A percentile compares a stretch with the other conserved stretches of the same genome.
Evolutionary conservation across 208 protist genomes (phyloP).

Genomic region (Acanthamoeba royreba): DNA sequence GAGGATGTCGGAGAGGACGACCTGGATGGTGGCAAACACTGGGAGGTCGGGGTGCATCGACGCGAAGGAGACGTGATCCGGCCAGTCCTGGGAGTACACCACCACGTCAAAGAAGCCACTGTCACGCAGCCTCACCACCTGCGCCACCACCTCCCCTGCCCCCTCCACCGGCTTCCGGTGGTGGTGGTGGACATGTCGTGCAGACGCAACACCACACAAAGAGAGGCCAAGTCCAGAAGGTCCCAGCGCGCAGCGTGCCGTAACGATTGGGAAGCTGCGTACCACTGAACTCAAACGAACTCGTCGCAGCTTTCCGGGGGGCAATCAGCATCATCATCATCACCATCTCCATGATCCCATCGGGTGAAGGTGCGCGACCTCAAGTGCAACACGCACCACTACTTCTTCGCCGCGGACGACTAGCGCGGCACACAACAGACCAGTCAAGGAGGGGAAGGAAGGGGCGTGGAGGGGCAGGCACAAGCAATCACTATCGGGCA

Average conservation of each 20-base stretch:
- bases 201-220: too few species aligned
- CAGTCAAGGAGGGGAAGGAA: neutral
- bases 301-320: too few species aligned
- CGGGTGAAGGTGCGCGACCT: neutral
- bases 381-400: neutral
- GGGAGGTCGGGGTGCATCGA: constrained; percentile 59
- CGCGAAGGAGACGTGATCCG: constrained; percentile 76
- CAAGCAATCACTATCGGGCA: neutral
- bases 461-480: too few species aligned
- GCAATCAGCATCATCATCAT: constrained; percentile 1
- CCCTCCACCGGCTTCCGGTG: too few species aligned
- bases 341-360: neutral
- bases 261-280: too few species aligned
- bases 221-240: too few species aligned
- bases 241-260: too few species aligned
- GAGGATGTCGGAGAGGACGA: neutral
- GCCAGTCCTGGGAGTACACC: constrained; percentile 74
- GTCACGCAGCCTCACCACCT: constrained; percentile 66
- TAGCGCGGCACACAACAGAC: neutral
- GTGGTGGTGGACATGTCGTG: too few species aligned
- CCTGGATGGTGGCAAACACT: constrained; percentile 41
- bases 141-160: constrained; percentile 36
- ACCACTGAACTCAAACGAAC: too few species aligned
- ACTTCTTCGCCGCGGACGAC: neutral
- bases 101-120: constrained; percentile 68